Base-by-base conservation (phyloP, 129 eudicot species). In the Ambrosia artemisiifolia region DNA sequence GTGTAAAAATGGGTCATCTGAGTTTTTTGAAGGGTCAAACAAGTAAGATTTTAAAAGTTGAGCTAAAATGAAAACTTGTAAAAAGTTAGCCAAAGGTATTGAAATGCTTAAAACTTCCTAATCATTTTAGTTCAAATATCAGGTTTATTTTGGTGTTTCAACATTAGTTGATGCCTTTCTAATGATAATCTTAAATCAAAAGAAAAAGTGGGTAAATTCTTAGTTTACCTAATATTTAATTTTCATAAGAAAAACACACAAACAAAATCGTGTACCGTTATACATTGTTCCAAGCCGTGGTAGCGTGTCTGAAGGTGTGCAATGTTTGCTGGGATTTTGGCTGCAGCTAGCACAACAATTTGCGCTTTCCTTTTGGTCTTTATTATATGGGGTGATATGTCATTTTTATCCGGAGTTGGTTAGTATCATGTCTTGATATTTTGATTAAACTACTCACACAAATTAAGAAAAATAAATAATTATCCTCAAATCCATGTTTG, bases 341-440 rank as follows among this genome's bases (percentile, higher is more conserved):
- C 97, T 71, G 90, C 96, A 13, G 89, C 95, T 13, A 81, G 80
- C 89, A 91, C 97, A 40, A 78, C 86, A 70, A 59, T 86, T 64
- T 69, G 99, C 85, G 87, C 96, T 9, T 92, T 92, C 69, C 59
- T 79, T 74, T 61, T 92, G 59, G 96, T 92, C 60, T 89, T 87
- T 71, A 94, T 95, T 75, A 97, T 90, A 79, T 95, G 99, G 99
- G 99, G 97, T 50, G 99, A 94, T 72, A 95, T 90, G 60, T 95
- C 99, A 62, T 90, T 95, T 71, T 95, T 95, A 87, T 95, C 99
- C 48, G 90, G 97, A 73, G 86, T 90, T 73, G 99, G 99, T 90
- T 66, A 81, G 85, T 54, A 18, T 24, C 43, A 13, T 35, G 30
- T 19, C 48, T 71, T 56, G 53, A 51, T n/a, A 38, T 40, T 11